Evolutionary conservation across 2,329 filamentous ascomycete species (phyloP).

Genomic region (Aspergillus sp.): DNA sequence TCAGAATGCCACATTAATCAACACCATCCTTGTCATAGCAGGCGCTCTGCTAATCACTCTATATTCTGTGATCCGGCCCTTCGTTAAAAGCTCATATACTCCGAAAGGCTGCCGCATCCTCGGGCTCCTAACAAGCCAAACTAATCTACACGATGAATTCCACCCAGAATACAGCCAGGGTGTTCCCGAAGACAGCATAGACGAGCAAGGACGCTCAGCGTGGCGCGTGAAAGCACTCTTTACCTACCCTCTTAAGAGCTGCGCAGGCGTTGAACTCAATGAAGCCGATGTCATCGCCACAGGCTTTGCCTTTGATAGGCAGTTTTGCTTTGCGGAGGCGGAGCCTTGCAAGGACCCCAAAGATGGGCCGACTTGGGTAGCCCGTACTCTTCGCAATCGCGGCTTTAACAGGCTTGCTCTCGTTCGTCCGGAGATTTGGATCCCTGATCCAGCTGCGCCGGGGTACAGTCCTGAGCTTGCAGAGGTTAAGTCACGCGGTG

Average conservation of each 20-base stretch:
- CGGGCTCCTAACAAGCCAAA: slow-evolving; percentile 46
- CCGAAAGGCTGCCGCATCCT: slow-evolving; percentile 55
- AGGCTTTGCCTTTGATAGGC: slow-evolving; percentile 76
- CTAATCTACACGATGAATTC: slow-evolving; percentile 59
- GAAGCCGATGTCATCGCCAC: slow-evolving; percentile 63
- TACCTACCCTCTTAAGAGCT: slow-evolving; percentile 83
- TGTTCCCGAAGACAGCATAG: slow-evolving; percentile 27
- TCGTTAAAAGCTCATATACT: background rate
- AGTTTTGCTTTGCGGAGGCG: slow-evolving; percentile 77
- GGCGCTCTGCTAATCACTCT: background rate
- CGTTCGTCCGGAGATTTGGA: slow-evolving; percentile 63
- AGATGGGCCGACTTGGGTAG: slow-evolving; percentile 41
- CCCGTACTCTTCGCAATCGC: slow-evolving; percentile 45
- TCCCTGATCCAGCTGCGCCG: slow-evolving; percentile 50
- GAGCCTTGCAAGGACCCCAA: slow-evolving; percentile 29
- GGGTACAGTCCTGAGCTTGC: slow-evolving; percentile 46
- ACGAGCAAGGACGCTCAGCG: slow-evolving; percentile 35
- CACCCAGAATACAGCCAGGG: slow-evolving; percentile 50
- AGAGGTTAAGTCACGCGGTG: slow-evolving; percentile 53
- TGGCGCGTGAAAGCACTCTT: slow-evolving; percentile 67
- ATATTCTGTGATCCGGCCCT: background rate
- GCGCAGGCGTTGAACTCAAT: slow-evolving; percentile 71
- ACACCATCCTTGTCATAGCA: background rate
- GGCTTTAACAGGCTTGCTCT: slow-evolving; percentile 64
- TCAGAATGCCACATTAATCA: slow-evolving; percentile 5